A percentile compares a stretch with the other conserved stretches of the same genome.
phyloP scores from a whole-genome alignment of 495 filamentous ascomycete species.

The Penicillium psychrofluorescens region DNA sequence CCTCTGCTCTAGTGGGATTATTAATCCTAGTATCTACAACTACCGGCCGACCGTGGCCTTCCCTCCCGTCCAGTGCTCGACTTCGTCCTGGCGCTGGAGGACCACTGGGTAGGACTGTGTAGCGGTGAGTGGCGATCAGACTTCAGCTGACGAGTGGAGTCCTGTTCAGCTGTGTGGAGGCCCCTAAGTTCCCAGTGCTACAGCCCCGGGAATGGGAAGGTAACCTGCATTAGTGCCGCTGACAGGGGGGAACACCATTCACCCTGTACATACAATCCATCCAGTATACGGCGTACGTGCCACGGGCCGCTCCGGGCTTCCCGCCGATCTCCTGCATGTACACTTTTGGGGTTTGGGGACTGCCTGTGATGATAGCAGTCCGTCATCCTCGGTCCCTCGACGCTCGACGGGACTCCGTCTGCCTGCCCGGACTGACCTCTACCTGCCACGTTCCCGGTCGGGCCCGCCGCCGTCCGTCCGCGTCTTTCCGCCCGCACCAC shows the following conservation, averaged over 20 bases:
- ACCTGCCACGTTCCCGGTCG: too few species aligned
- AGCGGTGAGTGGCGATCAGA: conserved; percentile 22
- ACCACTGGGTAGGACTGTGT: conserved; percentile 14
- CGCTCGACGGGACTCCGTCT: too few species aligned
- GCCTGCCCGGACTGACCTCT: too few species aligned
- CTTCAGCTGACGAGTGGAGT: conserved; percentile 22
- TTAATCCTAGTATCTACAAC: too few species aligned
- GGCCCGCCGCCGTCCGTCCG: conserved; percentile 12
- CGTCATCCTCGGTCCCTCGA: too few species aligned
- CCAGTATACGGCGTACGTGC: conserved; percentile 22
- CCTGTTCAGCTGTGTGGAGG: conserved; percentile 8
- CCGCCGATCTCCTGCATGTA: conserved; percentile 43
- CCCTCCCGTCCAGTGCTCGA: too few species aligned
- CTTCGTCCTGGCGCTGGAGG: background rate
- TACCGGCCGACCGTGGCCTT: too few species aligned
- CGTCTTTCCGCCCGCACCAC: conserved; percentile 27
- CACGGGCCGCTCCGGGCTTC: conserved; percentile 42
- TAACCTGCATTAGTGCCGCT: conserved; percentile 39
- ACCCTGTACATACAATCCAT: too few species aligned
- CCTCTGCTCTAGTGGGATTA: too few species aligned
- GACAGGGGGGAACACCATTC: conserved; percentile 9
- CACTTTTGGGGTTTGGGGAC: conserved; percentile 11
- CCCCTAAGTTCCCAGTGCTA: conserved; percentile 31
- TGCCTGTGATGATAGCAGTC: too few species aligned
- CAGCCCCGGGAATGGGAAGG: conserved; percentile 32